phyloP scores from a whole-genome alignment of 2,329 filamentous ascomycete species.

The Venturia effusa region DNA sequence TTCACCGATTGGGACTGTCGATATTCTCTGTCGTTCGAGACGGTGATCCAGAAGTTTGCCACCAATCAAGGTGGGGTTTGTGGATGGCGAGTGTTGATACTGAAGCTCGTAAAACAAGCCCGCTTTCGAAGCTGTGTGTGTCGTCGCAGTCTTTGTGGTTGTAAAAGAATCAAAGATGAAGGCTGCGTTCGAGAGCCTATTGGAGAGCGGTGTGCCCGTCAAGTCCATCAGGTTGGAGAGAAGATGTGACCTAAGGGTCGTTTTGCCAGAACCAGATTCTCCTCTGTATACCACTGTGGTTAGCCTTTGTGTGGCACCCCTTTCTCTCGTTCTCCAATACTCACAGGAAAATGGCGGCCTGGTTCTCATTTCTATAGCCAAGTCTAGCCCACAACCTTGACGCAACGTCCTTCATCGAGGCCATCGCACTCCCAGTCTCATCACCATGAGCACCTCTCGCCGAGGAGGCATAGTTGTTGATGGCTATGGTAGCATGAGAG shows the following conservation, averaged over 20 bases:
- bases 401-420: conserved; percentile 84
- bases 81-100: conserved; percentile 80
- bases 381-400: conserved; percentile 75
- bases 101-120: conserved; percentile 94
- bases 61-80: conserved; percentile 80
- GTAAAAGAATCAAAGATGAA: conserved; percentile 95
- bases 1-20: conserved; percentile 87
- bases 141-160: conserved; percentile 93
- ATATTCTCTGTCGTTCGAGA: conserved; percentile 81
- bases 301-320: background rate
- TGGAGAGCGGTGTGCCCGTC: conserved; percentile 84
- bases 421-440: conserved; percentile 85
- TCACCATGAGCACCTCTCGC: conserved; percentile 80
- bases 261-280: conserved; percentile 94
- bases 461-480: conserved; percentile 92
- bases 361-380: conserved; percentile 82
- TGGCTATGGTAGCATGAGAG: conserved; percentile 78
- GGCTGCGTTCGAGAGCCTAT: conserved; percentile 82
- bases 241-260: conserved; percentile 81
- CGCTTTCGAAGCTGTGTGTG: conserved; percentile 88
- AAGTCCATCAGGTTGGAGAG: conserved; percentile 77
- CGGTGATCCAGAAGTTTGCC: conserved; percentile 91
- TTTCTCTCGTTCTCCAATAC: conserved; percentile 25
- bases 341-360: conserved; percentile 86
- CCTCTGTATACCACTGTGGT: conserved; percentile 47